Conservation (phyloP, 2,329 filamentous ascomycete genomes). For the Ramularia endophylla region DNA sequence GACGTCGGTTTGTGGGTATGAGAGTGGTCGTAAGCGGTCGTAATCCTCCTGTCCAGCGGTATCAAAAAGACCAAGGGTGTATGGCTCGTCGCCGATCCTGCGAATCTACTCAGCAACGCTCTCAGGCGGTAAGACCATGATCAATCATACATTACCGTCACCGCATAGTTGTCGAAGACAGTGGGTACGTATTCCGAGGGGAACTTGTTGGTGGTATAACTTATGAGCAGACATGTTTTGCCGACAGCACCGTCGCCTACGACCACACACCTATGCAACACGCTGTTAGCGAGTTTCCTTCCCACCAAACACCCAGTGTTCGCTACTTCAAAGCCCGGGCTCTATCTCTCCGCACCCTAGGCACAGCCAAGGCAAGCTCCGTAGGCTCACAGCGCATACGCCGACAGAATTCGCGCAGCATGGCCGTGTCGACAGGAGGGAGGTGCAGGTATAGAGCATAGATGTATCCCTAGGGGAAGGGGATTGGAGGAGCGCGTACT, state of each 20-base stretch:
- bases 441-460: too few species aligned
- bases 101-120: conserved; percentile 11
- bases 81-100: conserved; percentile 99
- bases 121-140: background rate
- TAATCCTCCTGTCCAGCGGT: conserved; percentile 99
- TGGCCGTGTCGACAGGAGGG: too few species aligned
- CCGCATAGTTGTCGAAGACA: conserved; percentile 99
- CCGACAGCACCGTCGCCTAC: conserved; percentile 99
- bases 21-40: conserved; percentile 90
- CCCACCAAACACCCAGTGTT: background rate
- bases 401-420: too few species aligned
- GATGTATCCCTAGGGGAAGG: background rate
- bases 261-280: conserved; percentile 74
- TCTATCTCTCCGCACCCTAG: too few species aligned
- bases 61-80: conserved; percentile 95
- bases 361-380: too few species aligned
- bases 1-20: conserved; percentile 97
- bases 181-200: conserved; percentile 99
- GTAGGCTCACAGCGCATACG: too few species aligned
- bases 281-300: conserved; percentile 10
- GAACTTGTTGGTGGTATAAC: conserved; percentile 99
- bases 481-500: conserved; percentile 17
- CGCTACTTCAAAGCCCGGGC: background rate
- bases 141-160: conserved; percentile 82
- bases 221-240: conserved; percentile 98